Conservation (phyloP, 345 rosid genomes). For the Anacardium occidentale region DNA sequence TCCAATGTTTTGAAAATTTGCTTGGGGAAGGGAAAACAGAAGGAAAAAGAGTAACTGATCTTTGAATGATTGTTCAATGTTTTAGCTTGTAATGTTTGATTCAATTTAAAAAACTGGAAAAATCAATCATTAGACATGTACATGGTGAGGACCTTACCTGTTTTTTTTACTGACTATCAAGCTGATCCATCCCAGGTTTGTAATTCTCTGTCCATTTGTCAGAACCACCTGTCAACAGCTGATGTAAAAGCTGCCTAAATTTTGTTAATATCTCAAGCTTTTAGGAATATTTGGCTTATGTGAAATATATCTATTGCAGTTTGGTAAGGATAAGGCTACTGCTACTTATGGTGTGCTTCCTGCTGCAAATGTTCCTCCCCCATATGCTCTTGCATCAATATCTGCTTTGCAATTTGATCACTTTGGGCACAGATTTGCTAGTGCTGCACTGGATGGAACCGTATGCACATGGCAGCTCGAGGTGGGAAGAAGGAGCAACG, state of each 20-base stretch:
- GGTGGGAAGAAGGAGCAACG: constrained; percentile 89
- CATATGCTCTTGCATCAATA: constrained; percentile 84
- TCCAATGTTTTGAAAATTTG: neutral
- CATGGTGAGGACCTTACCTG: neutral
- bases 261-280: neutral
- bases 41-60: neutral
- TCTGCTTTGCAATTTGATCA: constrained; percentile 80
- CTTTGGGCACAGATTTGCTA: constrained; percentile 86
- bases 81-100: neutral
- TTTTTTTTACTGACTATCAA: neutral
- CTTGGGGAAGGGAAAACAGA: neutral
- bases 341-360: constrained; percentile 94
- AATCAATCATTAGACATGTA: neutral
- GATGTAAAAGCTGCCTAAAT: no score
- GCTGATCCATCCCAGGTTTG: neutral
- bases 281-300: constrained; percentile 24
- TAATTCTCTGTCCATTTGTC: neutral
- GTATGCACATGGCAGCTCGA: constrained; percentile 92
- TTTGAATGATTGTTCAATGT: neutral
- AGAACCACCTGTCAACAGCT: neutral
- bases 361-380: constrained; percentile 82
- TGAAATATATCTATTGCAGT: constrained; percentile 50
- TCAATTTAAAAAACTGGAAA: neutral
- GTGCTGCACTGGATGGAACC: constrained; percentile 88
- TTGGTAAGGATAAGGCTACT: constrained; percentile 71